phyloP scores from a whole-genome alignment of 495 filamentous ascomycete genomes.

The Gamarada debralockiae region DNA sequence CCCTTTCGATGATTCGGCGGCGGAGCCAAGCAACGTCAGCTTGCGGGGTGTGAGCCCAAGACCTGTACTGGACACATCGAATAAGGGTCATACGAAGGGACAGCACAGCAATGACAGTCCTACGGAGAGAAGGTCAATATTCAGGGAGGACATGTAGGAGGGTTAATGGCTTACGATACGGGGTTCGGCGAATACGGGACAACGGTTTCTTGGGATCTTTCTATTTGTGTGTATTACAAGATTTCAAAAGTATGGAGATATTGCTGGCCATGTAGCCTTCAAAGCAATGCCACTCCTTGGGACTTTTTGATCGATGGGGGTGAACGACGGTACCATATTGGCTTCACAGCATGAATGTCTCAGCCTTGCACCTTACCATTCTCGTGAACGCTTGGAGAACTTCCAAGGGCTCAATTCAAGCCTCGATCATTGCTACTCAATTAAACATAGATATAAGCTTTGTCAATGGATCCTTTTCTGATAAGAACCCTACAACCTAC shows the following conservation, averaged over 20 bases:
- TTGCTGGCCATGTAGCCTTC: background rate
- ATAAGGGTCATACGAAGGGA: conserved; percentile 20
- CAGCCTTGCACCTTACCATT: too few species aligned
- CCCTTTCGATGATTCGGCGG: conserved; percentile 53
- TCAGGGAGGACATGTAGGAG: conserved; percentile 45
- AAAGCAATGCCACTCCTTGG: background rate
- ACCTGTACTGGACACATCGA: conserved; percentile 39
- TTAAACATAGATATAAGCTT: too few species aligned
- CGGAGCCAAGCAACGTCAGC: conserved; percentile 51
- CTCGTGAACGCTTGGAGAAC: too few species aligned
- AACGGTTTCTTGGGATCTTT: background rate
- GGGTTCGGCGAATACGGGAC: background rate
- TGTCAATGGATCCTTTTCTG: too few species aligned
- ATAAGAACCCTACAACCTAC: too few species aligned
- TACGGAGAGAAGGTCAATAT: conserved; percentile 43
- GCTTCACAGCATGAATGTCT: too few species aligned
- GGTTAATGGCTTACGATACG: background rate
- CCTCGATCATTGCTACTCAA: too few species aligned
- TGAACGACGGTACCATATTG: background rate
- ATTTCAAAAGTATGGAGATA: background rate
- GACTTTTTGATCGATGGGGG: background rate
- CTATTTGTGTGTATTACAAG: background rate
- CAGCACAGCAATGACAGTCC: conserved; percentile 26
- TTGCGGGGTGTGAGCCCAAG: conserved; percentile 53
- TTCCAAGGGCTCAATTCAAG: too few species aligned